These are phyloP conservation scores for Corylus heterophylla DNA, from an alignment of 306 rosid species.

Conservation along the genomic window DNA sequence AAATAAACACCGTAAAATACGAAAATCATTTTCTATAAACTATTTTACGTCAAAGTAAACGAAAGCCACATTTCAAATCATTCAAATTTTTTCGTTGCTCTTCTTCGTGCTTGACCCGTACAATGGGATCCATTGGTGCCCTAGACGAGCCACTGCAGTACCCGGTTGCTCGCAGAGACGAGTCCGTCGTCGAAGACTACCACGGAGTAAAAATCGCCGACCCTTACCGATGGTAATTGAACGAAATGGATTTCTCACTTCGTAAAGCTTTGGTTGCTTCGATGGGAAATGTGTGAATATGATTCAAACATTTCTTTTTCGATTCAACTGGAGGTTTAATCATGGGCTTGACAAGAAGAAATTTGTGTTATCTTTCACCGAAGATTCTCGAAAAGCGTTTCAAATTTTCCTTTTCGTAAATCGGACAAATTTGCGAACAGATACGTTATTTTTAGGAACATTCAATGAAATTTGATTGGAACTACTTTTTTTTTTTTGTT, in stretches of 20 bases:
- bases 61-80: conserved; percentile 12
- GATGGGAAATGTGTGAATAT: neutral
- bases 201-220: conserved; percentile 69
- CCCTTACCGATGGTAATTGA: conserved; percentile 75
- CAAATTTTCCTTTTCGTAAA: neutral
- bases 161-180: conserved; percentile 67
- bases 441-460: neutral
- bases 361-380: neutral
- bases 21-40: too few species aligned
- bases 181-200: conserved; percentile 65
- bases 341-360: neutral
- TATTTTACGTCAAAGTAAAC: too few species aligned
- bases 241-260: neutral
- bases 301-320: neutral
- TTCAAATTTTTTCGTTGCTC: conserved; percentile 19
- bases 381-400: neutral
- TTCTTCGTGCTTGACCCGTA: neutral
- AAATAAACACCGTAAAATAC: too few species aligned
- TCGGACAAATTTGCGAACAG: neutral
- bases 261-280: conserved; percentile 1
- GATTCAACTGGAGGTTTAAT: neutral
- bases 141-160: conserved; percentile 39
- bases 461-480: neutral
- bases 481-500: neutral
- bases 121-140: conserved; percentile 63